Evolutionary conservation across 2,329 filamentous ascomycete genomes (phyloP).

Genomic region (Escovopsis sp.): DNA sequence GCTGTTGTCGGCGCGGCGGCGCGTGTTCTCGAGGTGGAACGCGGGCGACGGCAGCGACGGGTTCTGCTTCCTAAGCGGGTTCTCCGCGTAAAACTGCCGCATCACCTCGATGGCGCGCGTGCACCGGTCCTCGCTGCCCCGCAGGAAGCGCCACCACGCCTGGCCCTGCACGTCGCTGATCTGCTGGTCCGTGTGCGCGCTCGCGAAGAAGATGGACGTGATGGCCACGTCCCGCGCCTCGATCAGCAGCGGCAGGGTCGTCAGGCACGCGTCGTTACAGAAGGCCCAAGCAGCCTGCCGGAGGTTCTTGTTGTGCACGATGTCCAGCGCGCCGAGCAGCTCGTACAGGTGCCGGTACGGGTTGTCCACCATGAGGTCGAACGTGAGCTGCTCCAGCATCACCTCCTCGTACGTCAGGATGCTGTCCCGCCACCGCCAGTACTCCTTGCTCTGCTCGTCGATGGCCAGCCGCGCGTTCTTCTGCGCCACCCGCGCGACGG

Average conservation of each 20-base stretch:
- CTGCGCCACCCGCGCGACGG: slow-evolving; percentile 85
- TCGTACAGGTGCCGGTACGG: slow-evolving; percentile 78
- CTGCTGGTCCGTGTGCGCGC: slow-evolving; percentile 56
- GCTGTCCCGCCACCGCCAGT: slow-evolving; percentile 93
- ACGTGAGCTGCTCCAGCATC: slow-evolving; percentile 82
- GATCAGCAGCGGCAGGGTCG: slow-evolving; percentile 69
- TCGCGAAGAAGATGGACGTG: slow-evolving; percentile 74
- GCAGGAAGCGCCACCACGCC: slow-evolving; percentile 77
- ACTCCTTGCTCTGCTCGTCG: slow-evolving; percentile 95
- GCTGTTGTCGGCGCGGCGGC: slow-evolving; percentile 31
- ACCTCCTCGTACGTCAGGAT: slow-evolving; percentile 87
- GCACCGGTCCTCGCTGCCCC: slow-evolving; percentile 57
- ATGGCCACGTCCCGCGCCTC: slow-evolving; percentile 70
- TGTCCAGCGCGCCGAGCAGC: slow-evolving; percentile 56
- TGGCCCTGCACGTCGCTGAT: slow-evolving; percentile 63
- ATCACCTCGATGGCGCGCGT: slow-evolving; percentile 62
- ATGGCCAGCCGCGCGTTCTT: slow-evolving; percentile 83
- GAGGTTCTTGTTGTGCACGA: slow-evolving; percentile 67
- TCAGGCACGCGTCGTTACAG: slow-evolving; percentile 79
- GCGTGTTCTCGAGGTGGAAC: slow-evolving; percentile 41
- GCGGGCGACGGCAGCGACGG: slow-evolving; percentile 37
- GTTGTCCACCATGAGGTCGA: slow-evolving; percentile 81
- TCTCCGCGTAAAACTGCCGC: slow-evolving; percentile 51
- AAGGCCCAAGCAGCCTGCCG: slow-evolving; percentile 88
- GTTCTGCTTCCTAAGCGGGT: slow-evolving; percentile 44